Percentiles rank a stretch among this genome's conserved stretches.
Evolutionary conservation across 2,329 filamentous ascomycete species (phyloP).

Genomic region (Incumbomyces lentus): DNA sequence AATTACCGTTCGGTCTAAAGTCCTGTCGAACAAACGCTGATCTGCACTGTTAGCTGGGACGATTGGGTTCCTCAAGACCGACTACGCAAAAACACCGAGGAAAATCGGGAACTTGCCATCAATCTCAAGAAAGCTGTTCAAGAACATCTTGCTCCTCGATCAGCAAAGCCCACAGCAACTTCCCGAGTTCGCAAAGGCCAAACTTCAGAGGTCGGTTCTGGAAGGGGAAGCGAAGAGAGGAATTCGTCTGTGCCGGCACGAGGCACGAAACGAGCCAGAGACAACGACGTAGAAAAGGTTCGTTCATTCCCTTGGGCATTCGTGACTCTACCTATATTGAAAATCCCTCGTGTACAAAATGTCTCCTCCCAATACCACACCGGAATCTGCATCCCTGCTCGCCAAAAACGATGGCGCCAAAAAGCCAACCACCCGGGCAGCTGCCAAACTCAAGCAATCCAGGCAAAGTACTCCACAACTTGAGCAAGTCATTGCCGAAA

Average conservation of each 20-base stretch:
- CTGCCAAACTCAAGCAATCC: too few relatives aligned
- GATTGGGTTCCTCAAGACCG: constrained; percentile 95
- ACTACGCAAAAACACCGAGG: constrained; percentile 85
- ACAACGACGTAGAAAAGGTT: constrained; percentile 41
- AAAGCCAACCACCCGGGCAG: background rate
- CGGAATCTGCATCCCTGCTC: background rate
- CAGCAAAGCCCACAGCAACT: constrained; percentile 18
- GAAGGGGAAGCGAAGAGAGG: constrained; percentile 36
- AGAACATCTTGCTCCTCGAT: constrained; percentile 24
- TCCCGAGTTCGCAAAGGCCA: constrained; percentile 22
- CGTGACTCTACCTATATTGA: background rate
- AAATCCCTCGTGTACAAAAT: background rate
- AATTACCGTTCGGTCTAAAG: too few relatives aligned
- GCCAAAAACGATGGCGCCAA: background rate
- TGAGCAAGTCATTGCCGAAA: too few relatives aligned
- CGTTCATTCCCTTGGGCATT: constrained; percentile 11
- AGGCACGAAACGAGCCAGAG: constrained; percentile 34
- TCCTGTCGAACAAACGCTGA: too few relatives aligned
- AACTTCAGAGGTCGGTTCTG: constrained; percentile 33
- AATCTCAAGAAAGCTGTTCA: constrained; percentile 34
- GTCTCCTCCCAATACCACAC: background rate
- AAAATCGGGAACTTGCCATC: constrained; percentile 78
- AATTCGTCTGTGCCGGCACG: constrained; percentile 34
- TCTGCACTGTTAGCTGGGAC: constrained; percentile 59
- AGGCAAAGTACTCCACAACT: too few relatives aligned